These are phyloP conservation scores for Planoprotostelium fungivorum DNA, from an alignment of 78 protist genomes.

Conservation along the genomic window DNA sequence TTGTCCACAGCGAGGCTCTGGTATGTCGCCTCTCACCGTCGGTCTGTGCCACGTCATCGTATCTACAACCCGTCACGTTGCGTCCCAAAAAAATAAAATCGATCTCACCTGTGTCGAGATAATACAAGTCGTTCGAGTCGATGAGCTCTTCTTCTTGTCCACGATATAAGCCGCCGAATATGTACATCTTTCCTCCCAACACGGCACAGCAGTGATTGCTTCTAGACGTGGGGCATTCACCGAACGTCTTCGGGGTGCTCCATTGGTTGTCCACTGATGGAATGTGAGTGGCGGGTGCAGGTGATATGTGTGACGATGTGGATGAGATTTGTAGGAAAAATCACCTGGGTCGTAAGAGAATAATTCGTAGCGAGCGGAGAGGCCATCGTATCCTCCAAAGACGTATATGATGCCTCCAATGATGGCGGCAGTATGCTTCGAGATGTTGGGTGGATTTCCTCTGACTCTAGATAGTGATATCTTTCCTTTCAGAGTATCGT, in stretches of 20 bases:
- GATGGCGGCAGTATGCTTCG: conserved; percentile 42
- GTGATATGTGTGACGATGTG: too few species aligned
- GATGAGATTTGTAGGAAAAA: neutral
- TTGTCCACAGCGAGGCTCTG: conserved; percentile 62
- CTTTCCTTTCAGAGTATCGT: conserved; percentile 15
- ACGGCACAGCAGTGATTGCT: conserved; percentile 45
- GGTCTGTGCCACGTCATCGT: conserved; percentile 27
- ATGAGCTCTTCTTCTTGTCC: conserved; percentile 44
- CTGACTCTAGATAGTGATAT: conserved; percentile 12
- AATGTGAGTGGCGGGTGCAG: neutral
- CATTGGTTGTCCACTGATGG: neutral
- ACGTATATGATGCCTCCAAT: conserved; percentile 17
- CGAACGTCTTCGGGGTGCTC: conserved; percentile 13
- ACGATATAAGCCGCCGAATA: conserved; percentile 49
- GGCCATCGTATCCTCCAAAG: conserved; percentile 66
- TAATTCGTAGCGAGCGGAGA: conserved; percentile 38
- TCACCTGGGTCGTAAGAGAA: conserved; percentile 26
- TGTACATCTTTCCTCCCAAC: conserved; percentile 41
- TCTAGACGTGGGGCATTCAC: conserved; percentile 38
- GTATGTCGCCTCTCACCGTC: conserved; percentile 21
- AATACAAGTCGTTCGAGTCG: conserved; percentile 47
- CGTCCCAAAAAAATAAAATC: too few species aligned
- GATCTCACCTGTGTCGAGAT: conserved; percentile 39
- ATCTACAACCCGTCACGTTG: too few species aligned
- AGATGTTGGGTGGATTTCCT: conserved; percentile 42